Conservation (phyloP, 352 stramenopile species). For the Globisporangium takayamanum region DNA sequence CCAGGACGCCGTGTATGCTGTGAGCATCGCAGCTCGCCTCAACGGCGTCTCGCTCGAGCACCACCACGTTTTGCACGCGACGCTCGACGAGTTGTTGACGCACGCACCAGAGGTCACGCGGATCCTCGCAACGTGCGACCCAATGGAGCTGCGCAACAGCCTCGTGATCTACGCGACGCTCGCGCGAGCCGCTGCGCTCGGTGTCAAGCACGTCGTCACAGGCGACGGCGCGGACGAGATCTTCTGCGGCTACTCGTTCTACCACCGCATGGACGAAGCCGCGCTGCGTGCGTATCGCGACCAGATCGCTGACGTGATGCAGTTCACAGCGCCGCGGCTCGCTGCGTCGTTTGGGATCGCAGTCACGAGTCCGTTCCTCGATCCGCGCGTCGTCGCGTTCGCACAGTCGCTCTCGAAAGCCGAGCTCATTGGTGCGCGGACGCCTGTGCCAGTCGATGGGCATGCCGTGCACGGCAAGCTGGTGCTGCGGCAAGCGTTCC, state of each 20-base stretch:
- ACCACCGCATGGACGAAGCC: constrained; percentile 50
- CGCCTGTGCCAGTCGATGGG: constrained; percentile 45
- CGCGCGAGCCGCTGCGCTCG: constrained; percentile 34
- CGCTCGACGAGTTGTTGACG: constrained; percentile 45
- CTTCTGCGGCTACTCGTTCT: constrained; percentile 87
- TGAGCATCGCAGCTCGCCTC: constrained; percentile 37
- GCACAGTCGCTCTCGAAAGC: constrained; percentile 45
- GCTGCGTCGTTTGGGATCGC: constrained; percentile 52
- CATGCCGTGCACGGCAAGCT: constrained; percentile 65
- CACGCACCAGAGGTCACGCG: constrained; percentile 34
- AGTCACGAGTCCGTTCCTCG: constrained; percentile 73
- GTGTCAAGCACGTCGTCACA: constrained; percentile 63
- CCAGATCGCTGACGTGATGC: constrained; percentile 74
- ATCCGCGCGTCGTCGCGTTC: constrained; percentile 62
- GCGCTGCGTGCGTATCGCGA: constrained; percentile 60
- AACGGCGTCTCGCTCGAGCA: constrained; percentile 36
- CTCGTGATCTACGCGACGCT: constrained; percentile 80
- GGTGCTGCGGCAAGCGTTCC: constrained; percentile 80
- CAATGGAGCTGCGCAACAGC: constrained; percentile 85
- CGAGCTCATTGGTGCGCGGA: constrained; percentile 61
- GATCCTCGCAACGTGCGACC: constrained; percentile 67
- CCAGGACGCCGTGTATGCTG: constrained; percentile 37
- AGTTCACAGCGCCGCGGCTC: constrained; percentile 73
- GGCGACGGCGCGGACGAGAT: constrained; percentile 86
- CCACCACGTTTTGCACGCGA: constrained; percentile 54